Base-by-base conservation (phyloP, 2,329 filamentous ascomycete species). In the Talaromyces amestolkiae region DNA sequence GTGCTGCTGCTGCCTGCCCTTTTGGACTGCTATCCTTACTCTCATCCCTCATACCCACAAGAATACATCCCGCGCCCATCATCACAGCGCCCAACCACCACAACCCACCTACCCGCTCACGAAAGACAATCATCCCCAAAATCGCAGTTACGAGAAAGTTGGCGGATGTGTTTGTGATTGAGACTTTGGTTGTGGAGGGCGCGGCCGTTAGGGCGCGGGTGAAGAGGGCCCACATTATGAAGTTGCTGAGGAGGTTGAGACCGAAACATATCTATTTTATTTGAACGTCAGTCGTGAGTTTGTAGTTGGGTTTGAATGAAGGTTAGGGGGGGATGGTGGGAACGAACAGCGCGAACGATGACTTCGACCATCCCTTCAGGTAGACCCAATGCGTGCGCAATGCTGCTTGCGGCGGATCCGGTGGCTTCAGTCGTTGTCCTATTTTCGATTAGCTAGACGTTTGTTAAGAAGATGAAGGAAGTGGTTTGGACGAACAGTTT, bases 181-280 rank as follows among this genome's bases (percentile, higher is more conserved):
- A 85, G 64, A 88, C 87, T 64, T 86, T 85, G 1, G 86, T 86
- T 2, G 87, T 88, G 13, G 85, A 87, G 41, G 82, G 81, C 0
- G 83, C 83, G 19, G 86, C 83, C 0, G 86, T 88, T 17, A 89
- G 76, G 15, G 86, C 86, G 47, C 84, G 82, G 1, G 86, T 89
- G 77, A 88, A 89, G 17, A 89, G 80, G 0, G 84, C 84, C 86
- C 86, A 89, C 86, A 89, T 89, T 31, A 86, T 80, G 33, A 83
- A 81, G 71, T 88, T 89, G 78, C 87, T 88, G 70, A 85, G 71
- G 66, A 89, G 78, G 70, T 89, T 89, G 59, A 88, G 80, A 41
- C 77, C 81, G 72, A 89, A 87, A 77, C 87, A 88, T 69, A 83
- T 75, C 85, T 86, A 66, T 54, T 58, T 41, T 10, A 1, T 22